Evolutionary conservation across 805 yeast genomes (phyloP).

Genomic region (Sugiyamaella qingdaonensis): DNA sequence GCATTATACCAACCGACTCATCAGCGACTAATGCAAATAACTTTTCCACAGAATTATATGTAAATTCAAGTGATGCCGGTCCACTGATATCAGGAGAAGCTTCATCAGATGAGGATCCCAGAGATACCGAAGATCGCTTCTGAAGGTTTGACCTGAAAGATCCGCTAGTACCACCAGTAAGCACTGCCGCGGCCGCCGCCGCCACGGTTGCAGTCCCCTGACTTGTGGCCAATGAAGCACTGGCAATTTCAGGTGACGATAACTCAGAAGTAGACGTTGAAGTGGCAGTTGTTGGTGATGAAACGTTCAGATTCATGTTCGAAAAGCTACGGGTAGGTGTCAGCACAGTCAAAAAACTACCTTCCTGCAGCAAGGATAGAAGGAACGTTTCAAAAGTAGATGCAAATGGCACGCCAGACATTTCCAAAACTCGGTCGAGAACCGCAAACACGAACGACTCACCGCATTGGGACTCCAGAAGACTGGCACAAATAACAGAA

Average conservation of each 20-base stretch:
- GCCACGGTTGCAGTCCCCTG: not conserved
- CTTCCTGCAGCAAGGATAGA: conserved; percentile 20
- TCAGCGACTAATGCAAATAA: conserved; percentile 16
- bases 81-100: conserved; percentile 7
- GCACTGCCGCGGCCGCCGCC: not conserved
- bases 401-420: conserved; percentile 12
- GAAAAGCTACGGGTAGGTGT: not conserved
- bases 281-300: not conserved
- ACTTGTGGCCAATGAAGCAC: conserved; percentile 4
- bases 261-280: conserved; percentile 12
- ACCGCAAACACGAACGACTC: conserved; percentile 20
- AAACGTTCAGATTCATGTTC: not conserved
- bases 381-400: conserved; percentile 16
- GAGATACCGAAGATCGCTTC: conserved; percentile 16
- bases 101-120: conserved; percentile 15
- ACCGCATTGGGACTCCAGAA: conserved; percentile 21
- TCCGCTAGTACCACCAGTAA: not conserved
- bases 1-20: conserved; percentile 18
- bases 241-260: conserved; percentile 15
- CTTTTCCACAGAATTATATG: conserved; percentile 8
- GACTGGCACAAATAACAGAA: conserved; percentile 23
- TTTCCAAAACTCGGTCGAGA: conserved; percentile 18
- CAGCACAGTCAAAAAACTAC: conserved; percentile 16
- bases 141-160: conserved; percentile 1
- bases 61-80: conserved; percentile 9